Evolutionary conservation across 495 filamentous ascomycete species (phyloP).

Genomic region (Venustampulla echinocandica): DNA sequence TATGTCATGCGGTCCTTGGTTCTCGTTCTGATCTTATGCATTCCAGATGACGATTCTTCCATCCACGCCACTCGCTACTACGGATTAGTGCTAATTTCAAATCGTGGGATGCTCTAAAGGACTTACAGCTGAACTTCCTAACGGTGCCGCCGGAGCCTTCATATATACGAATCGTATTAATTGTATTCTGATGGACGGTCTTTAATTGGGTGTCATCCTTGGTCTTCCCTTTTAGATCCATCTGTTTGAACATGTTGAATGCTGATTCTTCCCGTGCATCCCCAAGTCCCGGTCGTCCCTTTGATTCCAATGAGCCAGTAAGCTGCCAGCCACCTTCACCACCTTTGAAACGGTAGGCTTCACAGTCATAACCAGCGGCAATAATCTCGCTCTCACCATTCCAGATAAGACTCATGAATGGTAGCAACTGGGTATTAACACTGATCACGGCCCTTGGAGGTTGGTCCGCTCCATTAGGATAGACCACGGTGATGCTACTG

Average conservation of each 20-base stretch:
- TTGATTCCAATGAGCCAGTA: constrained; percentile 73
- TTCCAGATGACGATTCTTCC: constrained; percentile 83
- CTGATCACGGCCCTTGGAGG: constrained; percentile 81
- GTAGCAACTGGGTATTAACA: constrained; percentile 79
- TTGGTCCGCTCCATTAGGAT: constrained; percentile 86
- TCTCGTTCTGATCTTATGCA: constrained; percentile 13
- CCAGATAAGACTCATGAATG: constrained; percentile 89
- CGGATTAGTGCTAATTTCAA: constrained; percentile 31
- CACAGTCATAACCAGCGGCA: constrained; percentile 92
- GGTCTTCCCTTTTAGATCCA: constrained; percentile 91
- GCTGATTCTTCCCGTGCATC: constrained; percentile 56
- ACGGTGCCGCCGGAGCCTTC: constrained; percentile 56
- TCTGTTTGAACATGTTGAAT: constrained; percentile 98
- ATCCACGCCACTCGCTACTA: constrained; percentile 80
- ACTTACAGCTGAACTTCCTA: constrained; percentile 82
- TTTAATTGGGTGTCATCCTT: constrained; percentile 88
- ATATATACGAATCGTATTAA: constrained; percentile 70
- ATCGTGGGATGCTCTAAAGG: background rate
- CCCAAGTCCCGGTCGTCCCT: constrained; percentile 52
- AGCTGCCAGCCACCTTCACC: constrained; percentile 76
- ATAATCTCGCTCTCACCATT: constrained; percentile 88
- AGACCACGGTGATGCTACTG: constrained; percentile 91
- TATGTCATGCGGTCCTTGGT: no score
- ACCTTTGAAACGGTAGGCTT: constrained; percentile 86
- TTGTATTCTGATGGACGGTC: constrained; percentile 95